Percentiles rank a stretch among this genome's conserved stretches.
phyloP scores from a whole-genome alignment of 257 asterid genomes.

The Solanum lignicaule region DNA sequence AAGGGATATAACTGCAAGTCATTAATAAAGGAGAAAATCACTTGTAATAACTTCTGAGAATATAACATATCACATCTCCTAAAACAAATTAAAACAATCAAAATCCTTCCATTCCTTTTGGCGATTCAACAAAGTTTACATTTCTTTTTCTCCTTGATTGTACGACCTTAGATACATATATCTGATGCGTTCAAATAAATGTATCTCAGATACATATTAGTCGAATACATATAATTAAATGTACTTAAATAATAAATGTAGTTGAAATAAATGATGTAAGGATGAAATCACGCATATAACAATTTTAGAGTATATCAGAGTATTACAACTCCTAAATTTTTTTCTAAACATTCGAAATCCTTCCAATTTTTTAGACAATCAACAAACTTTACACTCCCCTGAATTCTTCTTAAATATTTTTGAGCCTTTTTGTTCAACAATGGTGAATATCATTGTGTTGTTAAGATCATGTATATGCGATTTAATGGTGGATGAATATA shows the following conservation, averaged over 20 bases:
- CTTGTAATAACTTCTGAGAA: background rate
- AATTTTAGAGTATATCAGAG: background rate
- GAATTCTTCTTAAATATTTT: background rate
- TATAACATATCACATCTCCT: background rate
- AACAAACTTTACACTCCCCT: background rate
- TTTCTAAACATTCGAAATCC: background rate
- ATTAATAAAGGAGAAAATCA: too few species aligned
- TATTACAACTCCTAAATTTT: background rate
- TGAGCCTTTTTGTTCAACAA: background rate
- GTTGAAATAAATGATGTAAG: background rate
- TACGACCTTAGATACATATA: background rate
- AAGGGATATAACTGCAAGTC: background rate
- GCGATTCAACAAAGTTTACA: background rate
- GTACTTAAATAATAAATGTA: too few species aligned
- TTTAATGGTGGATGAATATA: background rate
- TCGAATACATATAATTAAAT: background rate
- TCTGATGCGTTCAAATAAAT: background rate
- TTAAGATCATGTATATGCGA: background rate
- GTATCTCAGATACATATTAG: background rate
- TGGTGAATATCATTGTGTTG: background rate
- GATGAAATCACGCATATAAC: background rate
- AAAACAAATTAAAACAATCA: too few species aligned
- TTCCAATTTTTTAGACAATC: background rate
- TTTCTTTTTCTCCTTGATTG: background rate
- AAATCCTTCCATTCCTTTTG: background rate